Evolutionary conservation across 768 basidiomycete genomes (phyloP), one percentile per base, ranked within the genome.

Genomic region (Termitomyces sp.): DNA sequence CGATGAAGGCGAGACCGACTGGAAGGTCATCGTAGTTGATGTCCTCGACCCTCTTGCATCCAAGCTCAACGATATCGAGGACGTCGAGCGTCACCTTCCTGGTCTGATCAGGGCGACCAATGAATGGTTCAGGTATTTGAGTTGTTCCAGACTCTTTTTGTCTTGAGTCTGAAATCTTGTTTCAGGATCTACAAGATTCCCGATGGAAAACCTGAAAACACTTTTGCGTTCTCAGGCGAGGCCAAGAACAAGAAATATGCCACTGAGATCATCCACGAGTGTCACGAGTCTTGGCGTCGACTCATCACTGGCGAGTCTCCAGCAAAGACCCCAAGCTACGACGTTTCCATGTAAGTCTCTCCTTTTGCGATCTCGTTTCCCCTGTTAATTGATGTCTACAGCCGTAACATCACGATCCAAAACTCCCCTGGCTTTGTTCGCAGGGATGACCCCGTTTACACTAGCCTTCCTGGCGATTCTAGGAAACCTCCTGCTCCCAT

Each of bases 211-310:
- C 87, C 88, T 65, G 94, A 98, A 78, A 99, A 99, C 79, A 87
- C 88, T 63, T 99, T 99, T 69, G 97, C 97, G 18, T 99, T 99
- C 85, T 95, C 93, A 54, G 97, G 97, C 57, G 97, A 99, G 77
- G 96, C 96, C 63, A 99, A 98, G 81, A 97, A 97, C 82, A 97
- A 96, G 83, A 97, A 96, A 74, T 99, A 98, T 71, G 97, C 97
- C 33, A 93, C 91, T 54, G 96, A 98, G 76, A 97, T 98, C 77
- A 90, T 99, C 70, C 95, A 97, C 74, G 97, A 99, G 72, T 95
- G 92, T 76, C 89, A 98, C 71, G 97, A 98, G 73, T 91, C 97
- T 38, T 99, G 97, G 97, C 92, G 94, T 68, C 91, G 91, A 68
- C 84, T 99, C 65, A 81, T 94, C 71, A 76, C 75, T 53, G 93